These are phyloP conservation scores for Stipa capillata DNA, from an alignment of 176 grass and related monocot genomes.

Conservation along the genomic window DNA sequence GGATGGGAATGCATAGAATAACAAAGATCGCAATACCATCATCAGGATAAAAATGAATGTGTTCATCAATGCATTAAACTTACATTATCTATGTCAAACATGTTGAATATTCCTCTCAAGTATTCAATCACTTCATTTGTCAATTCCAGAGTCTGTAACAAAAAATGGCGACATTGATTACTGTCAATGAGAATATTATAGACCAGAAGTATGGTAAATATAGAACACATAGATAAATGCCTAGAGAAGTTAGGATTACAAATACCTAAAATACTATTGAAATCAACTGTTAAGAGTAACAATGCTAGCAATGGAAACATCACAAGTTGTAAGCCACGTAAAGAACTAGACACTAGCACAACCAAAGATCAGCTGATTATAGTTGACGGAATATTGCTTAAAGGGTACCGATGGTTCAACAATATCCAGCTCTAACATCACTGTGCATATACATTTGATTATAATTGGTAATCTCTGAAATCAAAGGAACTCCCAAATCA, in stretches of 20 bases:
- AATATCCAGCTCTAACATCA: not conserved
- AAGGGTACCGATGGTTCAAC: not conserved
- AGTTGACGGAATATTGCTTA: not conserved
- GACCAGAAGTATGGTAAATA: not conserved
- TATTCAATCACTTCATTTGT: constrained; percentile 70
- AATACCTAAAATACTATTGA: not conserved
- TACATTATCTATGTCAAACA: constrained; percentile 94
- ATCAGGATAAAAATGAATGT: not conserved
- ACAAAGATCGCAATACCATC: not conserved
- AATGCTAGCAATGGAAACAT: not conserved
- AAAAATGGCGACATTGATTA: not conserved
- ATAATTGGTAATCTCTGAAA: not conserved
- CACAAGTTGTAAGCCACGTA: not conserved
- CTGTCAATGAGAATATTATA: not conserved
- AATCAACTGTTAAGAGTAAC: not conserved
- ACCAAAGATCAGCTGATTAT: not conserved
- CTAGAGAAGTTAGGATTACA: not conserved
- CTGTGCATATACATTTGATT: not conserved
- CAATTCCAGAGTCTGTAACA: constrained; percentile 79
- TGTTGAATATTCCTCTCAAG: constrained; percentile 73
- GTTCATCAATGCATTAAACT: constrained; percentile 2
- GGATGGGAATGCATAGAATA: not conserved
- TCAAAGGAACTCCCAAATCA: not conserved
- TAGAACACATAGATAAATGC: not conserved
- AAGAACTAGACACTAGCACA: not conserved